A percentile compares a stretch with the other conserved stretches of the same genome.
Evolutionary conservation across 805 yeast species (phyloP).

Genomic region (Kregervanrija fluxuum): DNA sequence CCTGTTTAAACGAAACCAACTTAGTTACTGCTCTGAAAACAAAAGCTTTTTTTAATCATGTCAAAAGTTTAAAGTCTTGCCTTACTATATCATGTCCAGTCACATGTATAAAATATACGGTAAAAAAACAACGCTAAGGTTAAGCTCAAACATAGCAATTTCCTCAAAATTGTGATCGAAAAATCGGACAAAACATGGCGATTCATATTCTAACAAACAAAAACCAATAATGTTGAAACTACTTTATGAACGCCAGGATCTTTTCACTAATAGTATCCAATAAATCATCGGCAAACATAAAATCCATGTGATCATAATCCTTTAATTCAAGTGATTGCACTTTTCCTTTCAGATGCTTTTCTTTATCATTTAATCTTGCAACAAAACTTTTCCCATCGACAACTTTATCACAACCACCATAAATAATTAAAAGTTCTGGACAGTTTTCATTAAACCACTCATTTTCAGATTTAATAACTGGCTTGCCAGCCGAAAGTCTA

Average conservation of each 20-base stretch:
- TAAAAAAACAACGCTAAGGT: too few species aligned
- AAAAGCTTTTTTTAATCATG: too few species aligned
- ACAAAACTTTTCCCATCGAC: conserved; percentile 70
- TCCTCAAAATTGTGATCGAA: too few species aligned
- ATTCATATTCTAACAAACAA: too few species aligned
- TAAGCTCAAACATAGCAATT: too few species aligned
- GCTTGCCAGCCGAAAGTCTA: conserved; percentile 33
- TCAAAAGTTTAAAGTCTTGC: too few species aligned
- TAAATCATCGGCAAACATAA: conserved; percentile 84
- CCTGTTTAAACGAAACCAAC: too few species aligned
- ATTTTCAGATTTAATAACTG: conserved; percentile 44
- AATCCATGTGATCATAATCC: conserved; percentile 81
- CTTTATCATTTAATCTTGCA: conserved; percentile 56
- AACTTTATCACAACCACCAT: conserved; percentile 66
- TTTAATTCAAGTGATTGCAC: conserved; percentile 39
- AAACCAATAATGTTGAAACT: too few species aligned
- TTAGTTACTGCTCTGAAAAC: too few species aligned
- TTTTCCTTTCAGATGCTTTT: conserved; percentile 34
- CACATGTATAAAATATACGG: too few species aligned
- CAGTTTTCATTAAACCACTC: conserved; percentile 47
- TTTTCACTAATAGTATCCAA: conserved; percentile 55
- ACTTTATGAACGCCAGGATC: conserved; percentile 27
- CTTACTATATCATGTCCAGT: too few species aligned
- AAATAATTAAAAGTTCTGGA: conserved; percentile 58
- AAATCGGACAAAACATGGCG: too few species aligned